These are phyloP conservation scores for Pleoardoris graminearum DNA, from an alignment of 2,329 filamentous ascomycete genomes.

Conservation along the genomic window DNA sequence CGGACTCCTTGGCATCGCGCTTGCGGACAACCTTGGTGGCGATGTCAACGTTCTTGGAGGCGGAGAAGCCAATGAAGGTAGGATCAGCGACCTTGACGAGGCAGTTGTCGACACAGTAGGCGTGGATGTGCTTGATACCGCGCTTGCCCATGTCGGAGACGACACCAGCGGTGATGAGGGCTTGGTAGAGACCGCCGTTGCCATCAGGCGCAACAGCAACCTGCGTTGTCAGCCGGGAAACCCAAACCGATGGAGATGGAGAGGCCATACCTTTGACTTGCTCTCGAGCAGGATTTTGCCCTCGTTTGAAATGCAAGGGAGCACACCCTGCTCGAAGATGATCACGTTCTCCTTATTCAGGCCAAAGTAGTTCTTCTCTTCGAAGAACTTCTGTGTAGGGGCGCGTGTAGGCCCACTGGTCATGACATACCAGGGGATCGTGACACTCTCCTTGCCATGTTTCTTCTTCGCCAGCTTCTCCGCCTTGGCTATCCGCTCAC, in stretches of 20 bases:
- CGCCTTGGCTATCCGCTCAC: constrained; percentile 86
- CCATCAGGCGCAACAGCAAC: constrained; percentile 95
- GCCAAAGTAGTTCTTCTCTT: constrained; percentile 88
- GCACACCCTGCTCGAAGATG: constrained; percentile 95
- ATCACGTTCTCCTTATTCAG: constrained; percentile 81
- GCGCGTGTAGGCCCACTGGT: constrained; percentile 91
- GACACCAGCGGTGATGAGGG: constrained; percentile 77
- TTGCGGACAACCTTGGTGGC: constrained; percentile 99
- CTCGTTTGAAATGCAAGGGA: constrained; percentile 96
- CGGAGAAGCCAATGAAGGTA: constrained; percentile 90
- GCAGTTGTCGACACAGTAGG: constrained; percentile 99
- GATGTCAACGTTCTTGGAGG: constrained; percentile 86
- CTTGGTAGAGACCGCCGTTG: constrained; percentile 96
- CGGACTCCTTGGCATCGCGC: constrained; percentile 92
- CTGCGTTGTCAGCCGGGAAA: constrained; percentile 38
- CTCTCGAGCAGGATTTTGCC: constrained; percentile 94
- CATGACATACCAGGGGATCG: constrained; percentile 99
- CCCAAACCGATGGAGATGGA: neutral
- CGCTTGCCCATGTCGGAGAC: constrained; percentile 86
- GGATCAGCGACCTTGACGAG: constrained; percentile 98
- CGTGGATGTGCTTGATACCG: constrained; percentile 91
- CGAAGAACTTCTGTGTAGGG: constrained; percentile 92
- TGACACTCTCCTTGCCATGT: constrained; percentile 58
- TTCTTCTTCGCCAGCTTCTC: constrained; percentile 78
- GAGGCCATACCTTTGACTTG: constrained; percentile 69